Percentiles rank a stretch among this genome's conserved stretches.
Evolutionary conservation across 2,329 filamentous ascomycete species (phyloP).

Genomic region (Botryosphaeria dothidea): DNA sequence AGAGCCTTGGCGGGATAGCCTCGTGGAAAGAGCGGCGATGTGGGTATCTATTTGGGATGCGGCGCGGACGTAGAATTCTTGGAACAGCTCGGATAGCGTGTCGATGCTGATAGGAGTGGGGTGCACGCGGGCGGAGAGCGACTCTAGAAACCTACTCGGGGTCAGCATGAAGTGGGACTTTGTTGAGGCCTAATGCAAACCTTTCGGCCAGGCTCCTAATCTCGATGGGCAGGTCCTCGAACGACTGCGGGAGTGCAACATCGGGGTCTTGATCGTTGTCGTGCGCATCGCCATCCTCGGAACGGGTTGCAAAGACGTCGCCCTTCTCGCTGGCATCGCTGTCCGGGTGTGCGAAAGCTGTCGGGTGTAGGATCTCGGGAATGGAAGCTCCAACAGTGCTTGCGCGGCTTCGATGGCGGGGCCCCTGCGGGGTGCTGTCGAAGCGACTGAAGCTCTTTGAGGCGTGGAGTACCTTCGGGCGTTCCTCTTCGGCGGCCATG

Average conservation of each 20-base stretch:
- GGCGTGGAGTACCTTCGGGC: slow-evolving; percentile 40
- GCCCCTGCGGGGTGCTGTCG: slow-evolving; percentile 36
- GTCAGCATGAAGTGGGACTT: background rate
- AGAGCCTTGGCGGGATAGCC: slow-evolving; percentile 68
- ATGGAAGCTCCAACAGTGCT: slow-evolving; percentile 47
- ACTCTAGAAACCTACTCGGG: slow-evolving; percentile 77
- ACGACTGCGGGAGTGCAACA: slow-evolving; percentile 60
- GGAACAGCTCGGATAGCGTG: slow-evolving; percentile 80
- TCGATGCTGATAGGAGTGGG: slow-evolving; percentile 81
- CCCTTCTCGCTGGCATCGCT: slow-evolving; percentile 33
- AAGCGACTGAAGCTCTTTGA: slow-evolving; percentile 54
- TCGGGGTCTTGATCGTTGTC: slow-evolving; percentile 25
- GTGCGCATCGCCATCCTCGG: slow-evolving; percentile 31
- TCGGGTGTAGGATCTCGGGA: slow-evolving; percentile 45
- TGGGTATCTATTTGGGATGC: slow-evolving; percentile 84
- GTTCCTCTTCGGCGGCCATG: slow-evolving; percentile 29
- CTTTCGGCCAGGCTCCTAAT: slow-evolving; percentile 86
- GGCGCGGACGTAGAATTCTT: slow-evolving; percentile 86
- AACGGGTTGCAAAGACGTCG: slow-evolving; percentile 44
- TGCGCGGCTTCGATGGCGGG: slow-evolving; percentile 44
- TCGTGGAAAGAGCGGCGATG: slow-evolving; percentile 74
- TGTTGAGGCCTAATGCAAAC: slow-evolving; percentile 45
- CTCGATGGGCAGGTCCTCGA: slow-evolving; percentile 92
- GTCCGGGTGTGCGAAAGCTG: slow-evolving; percentile 39
- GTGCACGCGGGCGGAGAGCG: slow-evolving; percentile 82